Base-by-base conservation (phyloP, 768 basidiomycete genomes). In the Podaxis sp. region DNA sequence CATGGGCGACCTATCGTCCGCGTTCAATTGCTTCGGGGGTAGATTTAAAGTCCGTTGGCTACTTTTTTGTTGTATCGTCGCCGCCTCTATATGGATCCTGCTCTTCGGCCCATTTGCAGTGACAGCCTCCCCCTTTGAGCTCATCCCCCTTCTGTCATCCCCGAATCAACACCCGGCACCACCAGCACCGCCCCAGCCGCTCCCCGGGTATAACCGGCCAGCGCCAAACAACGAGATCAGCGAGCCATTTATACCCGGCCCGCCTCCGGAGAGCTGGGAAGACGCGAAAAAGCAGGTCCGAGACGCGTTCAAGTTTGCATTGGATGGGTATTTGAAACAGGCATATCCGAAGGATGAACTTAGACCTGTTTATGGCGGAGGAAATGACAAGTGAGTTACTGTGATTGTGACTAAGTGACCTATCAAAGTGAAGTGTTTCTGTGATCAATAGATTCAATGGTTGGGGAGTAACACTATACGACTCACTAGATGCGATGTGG, bases 401-500 rank as follows among this genome's bases (percentile, higher is more conserved):
- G 19, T 30, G 17, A 19, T 17, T 9, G 17, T 30, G 8, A 52
- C 59, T 7, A 55, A n/a, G 33, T 51, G 38, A 57, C 15, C 36
- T 46, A 6, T 33, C 52, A 44, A 17, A 2, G 17, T 39, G 19
- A 33, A 36, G 11, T 26, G 61, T 13, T 61, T 36, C 44, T 64
- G 22, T 39, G 39, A 36, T 40, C 42, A 36, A 17, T 36, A 76
- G 78, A 58, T 77, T 75, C 62, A 79, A 79, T 58, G 77, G 76
- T n/a, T 80, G 89, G 84, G 79, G 64, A 11, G 79, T 90, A 12
- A 86, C 88, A 4, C 74, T 93, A 51, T 79, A 92, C 56, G 94
- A 95, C 67, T 84, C 89, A 0, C 77, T 95, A 42, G 91, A 93
- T 68, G 90, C 91, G 1, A 85, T 96, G 79, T 84, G 87, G 77